Base-by-base conservation (phyloP, 2,329 filamentous ascomycete genomes). In the Fonsecaea nubica region DNA sequence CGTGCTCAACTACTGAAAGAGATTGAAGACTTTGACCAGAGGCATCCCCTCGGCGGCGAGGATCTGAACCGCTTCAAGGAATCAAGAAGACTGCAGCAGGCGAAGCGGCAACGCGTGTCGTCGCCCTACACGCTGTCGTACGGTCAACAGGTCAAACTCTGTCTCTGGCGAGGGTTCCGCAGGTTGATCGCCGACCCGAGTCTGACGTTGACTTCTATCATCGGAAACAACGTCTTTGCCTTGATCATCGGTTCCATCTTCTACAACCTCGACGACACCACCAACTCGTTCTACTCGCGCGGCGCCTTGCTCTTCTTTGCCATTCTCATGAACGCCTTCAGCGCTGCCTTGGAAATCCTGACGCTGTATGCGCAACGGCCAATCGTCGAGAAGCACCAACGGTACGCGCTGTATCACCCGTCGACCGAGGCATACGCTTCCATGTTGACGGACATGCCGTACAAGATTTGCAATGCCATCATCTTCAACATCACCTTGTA, bases 401-500 rank as follows among this genome's bases (percentile, higher is more conserved):
- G 91, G 66, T 97, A 96, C 76, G 92, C 93, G 21, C 84, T 97
- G 18, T 96, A 97, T 74, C 93, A 96, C 74, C 92, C 93, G 0
- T 93, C 90, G 9, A 90, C 92, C 15, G 93, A 97, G 83, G 92
- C 92, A n/a, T 84, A 92, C 66, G 88, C 91, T 0, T 95, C 91
- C 9, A 95, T 96, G 90, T 79, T 97, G 35, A 90, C 87, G 69
- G 93, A 97, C 73, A 80, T 96, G 79, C 93, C 93, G 0, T 92
- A 92, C 78, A 96, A 95, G 77, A 78, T 96, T 8, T 42, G 79
- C n/a, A 93, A 93, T 72, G 80, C 87, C 0, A 84, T 96, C 69
- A 79, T 86, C 3, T 96, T 96, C 83, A 96, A 96, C 76, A 60
- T 93, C 36, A 84, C 87, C 1, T 79, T 97, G 2, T 97, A 97